These are phyloP conservation scores for Luffa aegyptiaca DNA, from an alignment of 306 rosid genomes.

Conservation along the genomic window DNA sequence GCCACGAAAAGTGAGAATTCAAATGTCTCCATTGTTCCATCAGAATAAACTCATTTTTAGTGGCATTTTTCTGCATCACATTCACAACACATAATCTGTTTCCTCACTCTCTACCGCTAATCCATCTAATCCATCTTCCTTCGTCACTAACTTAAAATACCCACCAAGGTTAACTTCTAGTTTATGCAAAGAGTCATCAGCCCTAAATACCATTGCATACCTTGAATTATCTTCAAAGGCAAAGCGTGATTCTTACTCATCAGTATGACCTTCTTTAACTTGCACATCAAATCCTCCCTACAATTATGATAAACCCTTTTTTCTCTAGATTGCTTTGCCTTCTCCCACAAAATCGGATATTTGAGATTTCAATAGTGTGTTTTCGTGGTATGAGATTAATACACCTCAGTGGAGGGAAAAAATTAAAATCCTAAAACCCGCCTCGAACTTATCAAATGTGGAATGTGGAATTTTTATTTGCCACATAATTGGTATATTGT, in stretches of 20 bases:
- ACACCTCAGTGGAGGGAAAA: too few species aligned
- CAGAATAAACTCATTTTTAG: conserved; percentile 40
- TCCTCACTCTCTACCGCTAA: conserved; percentile 41
- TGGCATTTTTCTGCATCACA: conserved; percentile 46
- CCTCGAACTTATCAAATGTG: too few species aligned
- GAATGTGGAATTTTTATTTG: too few species aligned
- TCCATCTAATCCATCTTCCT: conserved; percentile 67
- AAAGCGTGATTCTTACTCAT: conserved; percentile 60
- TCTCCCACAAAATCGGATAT: too few species aligned
- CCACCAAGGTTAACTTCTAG: conserved; percentile 51
- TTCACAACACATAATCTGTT: conserved; percentile 45
- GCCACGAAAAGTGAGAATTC: conserved; percentile 59
- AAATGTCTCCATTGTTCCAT: conserved; percentile 44
- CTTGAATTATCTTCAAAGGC: conserved; percentile 69
- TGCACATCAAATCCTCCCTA: conserved; percentile 43
- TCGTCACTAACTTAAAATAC: conserved; percentile 55
- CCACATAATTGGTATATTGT: too few species aligned
- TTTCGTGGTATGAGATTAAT: too few species aligned
- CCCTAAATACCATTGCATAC: conserved; percentile 93
- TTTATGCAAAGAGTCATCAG: conserved; percentile 35
- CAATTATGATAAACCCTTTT: conserved; percentile 45
- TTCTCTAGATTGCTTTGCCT: conserved; percentile 15
- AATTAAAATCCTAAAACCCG: too few species aligned
- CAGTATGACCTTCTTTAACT: conserved; percentile 69
- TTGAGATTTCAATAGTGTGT: too few species aligned